These are phyloP conservation scores for Thalassiosira ordinaria DNA, from an alignment of 352 stramenopile genomes.

Conservation along the genomic window DNA sequence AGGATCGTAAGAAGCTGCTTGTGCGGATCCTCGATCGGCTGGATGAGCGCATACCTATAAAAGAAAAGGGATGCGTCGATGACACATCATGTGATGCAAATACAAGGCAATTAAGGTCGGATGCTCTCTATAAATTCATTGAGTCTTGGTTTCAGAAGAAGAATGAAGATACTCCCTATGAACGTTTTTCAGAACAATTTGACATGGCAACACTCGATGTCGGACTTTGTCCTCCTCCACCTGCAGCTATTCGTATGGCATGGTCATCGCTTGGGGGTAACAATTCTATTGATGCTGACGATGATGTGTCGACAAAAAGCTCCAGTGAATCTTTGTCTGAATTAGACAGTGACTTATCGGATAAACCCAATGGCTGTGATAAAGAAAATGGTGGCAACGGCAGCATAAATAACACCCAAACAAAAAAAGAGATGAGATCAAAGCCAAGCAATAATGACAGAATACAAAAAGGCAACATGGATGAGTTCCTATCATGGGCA, in stretches of 20 bases:
- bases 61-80: conserved; percentile 10
- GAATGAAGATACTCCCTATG: conserved; percentile 29
- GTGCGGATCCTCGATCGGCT: conserved; percentile 65
- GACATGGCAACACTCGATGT: conserved; percentile 37
- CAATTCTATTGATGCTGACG: conserved; percentile 13
- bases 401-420: conserved; percentile 32
- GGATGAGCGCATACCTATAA: conserved; percentile 29
- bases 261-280: conserved; percentile 12
- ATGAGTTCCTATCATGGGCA: conserved; percentile 79
- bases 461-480: conserved; percentile 53
- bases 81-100: too few species aligned
- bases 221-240: conserved; percentile 28
- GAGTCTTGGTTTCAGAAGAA: conserved; percentile 64
- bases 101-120: too few species aligned
- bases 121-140: conserved; percentile 58
- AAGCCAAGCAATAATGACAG: background rate
- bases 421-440: background rate
- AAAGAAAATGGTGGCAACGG: background rate
- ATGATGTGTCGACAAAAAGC: conserved; percentile 19
- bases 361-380: background rate
- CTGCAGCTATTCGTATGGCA: conserved; percentile 21
- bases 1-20: conserved; percentile 58
- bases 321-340: conserved; percentile 20
- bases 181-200: conserved; percentile 47
- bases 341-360: background rate